Conservation (phyloP, 768 basidiomycete genomes). For the Leucosporidium creatinivorum region DNA sequence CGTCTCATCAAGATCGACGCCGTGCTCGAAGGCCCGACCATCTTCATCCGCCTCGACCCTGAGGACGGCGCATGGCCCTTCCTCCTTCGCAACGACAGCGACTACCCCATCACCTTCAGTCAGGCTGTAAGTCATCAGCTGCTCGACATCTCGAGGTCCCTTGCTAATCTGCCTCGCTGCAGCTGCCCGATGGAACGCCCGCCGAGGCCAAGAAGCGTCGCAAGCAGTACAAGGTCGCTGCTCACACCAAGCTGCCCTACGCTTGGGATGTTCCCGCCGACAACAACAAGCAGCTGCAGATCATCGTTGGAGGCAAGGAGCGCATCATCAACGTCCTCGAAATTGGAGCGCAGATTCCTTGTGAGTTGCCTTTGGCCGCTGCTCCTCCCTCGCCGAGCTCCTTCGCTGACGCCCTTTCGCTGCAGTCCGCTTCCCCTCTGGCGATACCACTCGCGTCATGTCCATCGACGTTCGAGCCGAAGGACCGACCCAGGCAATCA, state of each 20-base stretch:
- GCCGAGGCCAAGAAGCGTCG: neutral
- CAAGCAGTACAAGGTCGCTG: constrained; percentile 52
- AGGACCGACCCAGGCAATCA: constrained; percentile 70
- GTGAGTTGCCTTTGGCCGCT: constrained; percentile 64
- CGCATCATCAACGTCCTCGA: constrained; percentile 84
- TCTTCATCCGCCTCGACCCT: constrained; percentile 68
- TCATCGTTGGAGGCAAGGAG: constrained; percentile 56
- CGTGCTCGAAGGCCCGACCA: constrained; percentile 73
- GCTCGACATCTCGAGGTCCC: neutral
- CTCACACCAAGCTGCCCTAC: constrained; percentile 57
- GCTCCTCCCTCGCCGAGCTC: constrained; percentile 9
- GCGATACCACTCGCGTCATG: constrained; percentile 50
- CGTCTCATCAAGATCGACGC: constrained; percentile 68
- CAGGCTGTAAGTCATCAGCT: constrained; percentile 56
- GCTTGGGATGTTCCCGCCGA: constrained; percentile 92
- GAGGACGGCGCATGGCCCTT: constrained; percentile 80
- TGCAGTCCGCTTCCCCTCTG: constrained; percentile 29
- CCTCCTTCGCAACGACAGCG: constrained; percentile 78
- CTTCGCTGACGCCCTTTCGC: neutral
- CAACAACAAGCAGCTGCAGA: constrained; percentile 65
- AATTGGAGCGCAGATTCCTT: constrained; percentile 83
- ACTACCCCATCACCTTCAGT: constrained; percentile 57
- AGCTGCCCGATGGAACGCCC: constrained; percentile 26
- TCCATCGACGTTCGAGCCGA: constrained; percentile 91
- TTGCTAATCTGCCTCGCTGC: constrained; percentile 3